Percentiles rank a stretch among this genome's conserved stretches.
These are phyloP conservation scores for Epichloe bromicola DNA, from an alignment of 2,329 filamentous ascomycete species.

Conservation along the genomic window DNA sequence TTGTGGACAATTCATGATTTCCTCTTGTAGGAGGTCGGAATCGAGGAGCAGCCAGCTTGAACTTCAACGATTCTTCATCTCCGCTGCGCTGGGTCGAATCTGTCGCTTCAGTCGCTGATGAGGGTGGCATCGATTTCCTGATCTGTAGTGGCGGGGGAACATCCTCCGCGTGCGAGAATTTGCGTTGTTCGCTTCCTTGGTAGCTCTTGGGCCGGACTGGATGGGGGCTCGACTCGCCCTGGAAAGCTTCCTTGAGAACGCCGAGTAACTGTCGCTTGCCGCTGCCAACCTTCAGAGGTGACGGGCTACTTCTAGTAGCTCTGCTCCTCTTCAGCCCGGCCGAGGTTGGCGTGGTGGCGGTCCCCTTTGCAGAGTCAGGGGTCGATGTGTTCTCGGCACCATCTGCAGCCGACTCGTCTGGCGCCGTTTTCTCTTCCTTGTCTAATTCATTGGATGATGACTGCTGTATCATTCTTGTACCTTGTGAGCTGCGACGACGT, in stretches of 20 bases:
- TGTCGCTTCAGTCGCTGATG: not conserved
- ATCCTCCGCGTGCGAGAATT: slow-evolving; percentile 13
- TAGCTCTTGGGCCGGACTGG: slow-evolving; percentile 33
- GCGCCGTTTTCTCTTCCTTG: slow-evolving; percentile 6
- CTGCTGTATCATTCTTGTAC: not conserved
- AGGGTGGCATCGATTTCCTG: not conserved
- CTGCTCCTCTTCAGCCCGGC: slow-evolving; percentile 39
- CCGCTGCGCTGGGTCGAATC: not conserved
- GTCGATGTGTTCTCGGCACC: slow-evolving; percentile 10
- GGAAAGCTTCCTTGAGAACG: slow-evolving; percentile 47
- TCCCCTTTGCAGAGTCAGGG: slow-evolving; percentile 9
- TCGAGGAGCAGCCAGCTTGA: slow-evolving; percentile 20
- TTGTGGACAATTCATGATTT: slow-evolving; percentile 43
- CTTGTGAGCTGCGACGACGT: slow-evolving; percentile 3
- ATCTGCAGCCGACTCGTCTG: not conserved
- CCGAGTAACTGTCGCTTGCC: slow-evolving; percentile 42
- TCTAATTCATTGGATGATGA: slow-evolving; percentile 1
- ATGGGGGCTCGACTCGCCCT: slow-evolving; percentile 42
- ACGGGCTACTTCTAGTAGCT: slow-evolving; percentile 37
- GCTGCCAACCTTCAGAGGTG: slow-evolving; percentile 31
- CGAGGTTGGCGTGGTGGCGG: slow-evolving; percentile 22
- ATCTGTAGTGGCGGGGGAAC: slow-evolving; percentile 8
- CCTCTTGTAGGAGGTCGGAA: slow-evolving; percentile 39
- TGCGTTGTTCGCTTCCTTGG: slow-evolving; percentile 32
- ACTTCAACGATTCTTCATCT: not conserved